A percentile compares a stretch with the other conserved stretches of the same genome.
These are phyloP conservation scores for Hortiboletus campestris DNA, from an alignment of 768 basidiomycete species.

Conservation along the genomic window DNA sequence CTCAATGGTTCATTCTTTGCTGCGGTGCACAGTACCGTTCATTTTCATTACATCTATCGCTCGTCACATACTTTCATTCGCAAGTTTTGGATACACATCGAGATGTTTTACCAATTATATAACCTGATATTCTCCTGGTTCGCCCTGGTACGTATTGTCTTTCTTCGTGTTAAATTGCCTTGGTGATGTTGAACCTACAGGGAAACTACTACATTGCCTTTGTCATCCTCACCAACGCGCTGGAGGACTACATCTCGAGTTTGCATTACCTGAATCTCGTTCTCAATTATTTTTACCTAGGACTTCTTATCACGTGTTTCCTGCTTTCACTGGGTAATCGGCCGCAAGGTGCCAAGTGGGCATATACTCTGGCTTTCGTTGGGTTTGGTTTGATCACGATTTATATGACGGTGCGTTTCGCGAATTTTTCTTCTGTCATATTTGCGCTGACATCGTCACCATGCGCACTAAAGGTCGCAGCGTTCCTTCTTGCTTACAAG, in stretches of 20 bases:
- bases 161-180: background rate
- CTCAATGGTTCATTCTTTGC: constrained; percentile 99
- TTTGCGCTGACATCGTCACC: constrained; percentile 1
- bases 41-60: constrained; percentile 95
- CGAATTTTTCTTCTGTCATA: background rate
- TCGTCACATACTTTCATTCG: constrained; percentile 77
- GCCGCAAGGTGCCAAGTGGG: constrained; percentile 86
- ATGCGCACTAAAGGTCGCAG: constrained; percentile 51
- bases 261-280: constrained; percentile 73
- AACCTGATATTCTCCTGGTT: constrained; percentile 95
- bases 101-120: constrained; percentile 87
- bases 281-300: constrained; percentile 85
- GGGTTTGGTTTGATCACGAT: constrained; percentile 89
- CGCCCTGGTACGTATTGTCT: constrained; percentile 52
- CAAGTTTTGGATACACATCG: constrained; percentile 94
- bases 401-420: constrained; percentile 84
- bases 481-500: constrained; percentile 81
- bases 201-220: constrained; percentile 94
- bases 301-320: constrained; percentile 84
- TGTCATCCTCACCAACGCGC: constrained; percentile 66
- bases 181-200: constrained; percentile 32
- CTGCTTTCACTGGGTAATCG: constrained; percentile 86
- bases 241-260: constrained; percentile 62
- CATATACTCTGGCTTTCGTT: constrained; percentile 80
- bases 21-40: constrained; percentile 84